A percentile compares a stretch with the other conserved stretches of the same genome.
Evolutionary conservation across 2,329 filamentous ascomycete species (phyloP).

Genomic region (Colletotrichum trifolii): DNA sequence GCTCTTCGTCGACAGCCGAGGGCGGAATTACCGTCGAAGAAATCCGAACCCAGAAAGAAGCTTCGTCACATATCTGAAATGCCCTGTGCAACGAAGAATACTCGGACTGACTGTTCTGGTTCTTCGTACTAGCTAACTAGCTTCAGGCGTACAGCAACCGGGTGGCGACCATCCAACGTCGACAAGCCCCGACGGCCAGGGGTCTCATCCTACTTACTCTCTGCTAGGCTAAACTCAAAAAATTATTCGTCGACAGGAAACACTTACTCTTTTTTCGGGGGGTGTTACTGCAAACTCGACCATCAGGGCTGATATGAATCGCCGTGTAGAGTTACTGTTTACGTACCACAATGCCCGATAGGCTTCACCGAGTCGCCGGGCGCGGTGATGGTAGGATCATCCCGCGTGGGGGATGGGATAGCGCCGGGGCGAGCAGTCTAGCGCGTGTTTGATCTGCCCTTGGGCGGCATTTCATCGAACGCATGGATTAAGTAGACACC

Average conservation of each 20-base stretch:
- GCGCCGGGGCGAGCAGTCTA: background rate
- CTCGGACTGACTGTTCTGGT: background rate
- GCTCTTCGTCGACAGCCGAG: slow-evolving; percentile 7
- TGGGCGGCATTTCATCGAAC: background rate
- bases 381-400: slow-evolving; percentile 14
- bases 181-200: background rate
- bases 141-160: no score
- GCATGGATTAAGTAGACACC: background rate
- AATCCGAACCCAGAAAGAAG: background rate
- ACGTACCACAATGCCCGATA: slow-evolving; percentile 6
- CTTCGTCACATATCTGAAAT: slow-evolving; percentile 5
- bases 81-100: slow-evolving; percentile 10
- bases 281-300: background rate
- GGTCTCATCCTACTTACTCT: background rate
- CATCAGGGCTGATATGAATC: background rate
- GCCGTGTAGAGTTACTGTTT: slow-evolving; percentile 10
- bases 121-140: background rate
- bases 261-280: background rate
- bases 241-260: background rate
- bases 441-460: background rate
- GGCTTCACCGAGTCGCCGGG: slow-evolving; percentile 23
- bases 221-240: slow-evolving; percentile 30
- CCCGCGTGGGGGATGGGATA: slow-evolving; percentile 21
- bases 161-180: background rate
- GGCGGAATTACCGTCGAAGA: background rate